Evolutionary conservation across 2,329 filamentous ascomycete species (phyloP).

Genomic region (Penicillium sp.): DNA sequence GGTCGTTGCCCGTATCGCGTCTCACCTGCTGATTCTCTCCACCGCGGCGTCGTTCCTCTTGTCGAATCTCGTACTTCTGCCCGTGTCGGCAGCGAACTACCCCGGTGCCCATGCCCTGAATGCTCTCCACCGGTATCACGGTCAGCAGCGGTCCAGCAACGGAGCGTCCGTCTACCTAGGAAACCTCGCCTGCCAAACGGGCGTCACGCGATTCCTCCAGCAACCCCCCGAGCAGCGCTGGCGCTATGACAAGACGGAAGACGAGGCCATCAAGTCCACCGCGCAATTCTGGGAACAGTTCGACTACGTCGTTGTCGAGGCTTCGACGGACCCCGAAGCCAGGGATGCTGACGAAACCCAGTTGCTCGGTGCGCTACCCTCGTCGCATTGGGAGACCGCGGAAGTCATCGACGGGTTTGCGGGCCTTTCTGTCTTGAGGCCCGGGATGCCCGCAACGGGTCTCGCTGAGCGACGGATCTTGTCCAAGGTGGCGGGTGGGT

Average conservation of each 20-base stretch:
- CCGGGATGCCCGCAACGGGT: conserved; percentile 35
- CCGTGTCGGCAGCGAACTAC: conserved; percentile 86
- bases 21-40: conserved; percentile 59
- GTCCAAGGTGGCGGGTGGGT: conserved; percentile 36
- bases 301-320: conserved; percentile 60
- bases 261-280: conserved; percentile 49
- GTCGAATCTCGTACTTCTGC: conserved; percentile 70
- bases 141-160: conserved; percentile 6
- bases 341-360: conserved; percentile 36
- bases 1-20: conserved; percentile 56
- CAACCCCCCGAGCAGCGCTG: conserved; percentile 41
- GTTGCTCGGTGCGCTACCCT: conserved; percentile 35
- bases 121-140: conserved; percentile 37
- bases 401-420: conserved; percentile 54
- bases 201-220: conserved; percentile 62
- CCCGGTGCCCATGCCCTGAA: conserved; percentile 80
- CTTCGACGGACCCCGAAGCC: conserved; percentile 23
- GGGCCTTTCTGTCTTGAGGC: conserved; percentile 51
- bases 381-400: conserved; percentile 52
- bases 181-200: conserved; percentile 65
- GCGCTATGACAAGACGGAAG: conserved; percentile 63
- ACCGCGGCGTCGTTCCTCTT: conserved; percentile 61
- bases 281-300: conserved; percentile 60
- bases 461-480: conserved; percentile 39
- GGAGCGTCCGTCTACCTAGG: conserved; percentile 54